Evolutionary conservation across 75 land plant genomes (phyloP).

Genomic region (Ceratopteris richardii): DNA sequence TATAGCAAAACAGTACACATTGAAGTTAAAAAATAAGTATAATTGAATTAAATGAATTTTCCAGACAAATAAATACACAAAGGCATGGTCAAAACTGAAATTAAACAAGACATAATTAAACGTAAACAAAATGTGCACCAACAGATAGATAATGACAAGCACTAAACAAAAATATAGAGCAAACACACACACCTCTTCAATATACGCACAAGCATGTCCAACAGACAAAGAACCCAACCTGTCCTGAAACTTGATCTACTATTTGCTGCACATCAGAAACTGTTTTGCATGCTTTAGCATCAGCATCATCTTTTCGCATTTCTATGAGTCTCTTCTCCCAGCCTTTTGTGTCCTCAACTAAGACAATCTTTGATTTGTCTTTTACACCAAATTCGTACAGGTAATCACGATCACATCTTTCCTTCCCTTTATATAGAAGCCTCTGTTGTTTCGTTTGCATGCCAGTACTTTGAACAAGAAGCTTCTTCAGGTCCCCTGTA

Average conservation of each 20-base stretch:
- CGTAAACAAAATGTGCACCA: no score
- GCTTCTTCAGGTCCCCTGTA: constrained; percentile 80
- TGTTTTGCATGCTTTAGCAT: constrained; percentile 47
- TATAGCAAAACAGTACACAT: no score
- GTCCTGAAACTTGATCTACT: constrained; percentile 59
- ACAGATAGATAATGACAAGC: no score
- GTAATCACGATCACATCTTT: constrained; percentile 47
- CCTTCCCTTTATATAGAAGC: constrained; percentile 60
- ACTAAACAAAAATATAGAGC: no score
- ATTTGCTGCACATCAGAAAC: constrained; percentile 39
- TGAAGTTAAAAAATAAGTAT: no score
- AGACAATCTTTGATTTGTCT: constrained; percentile 52
- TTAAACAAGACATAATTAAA: no score
- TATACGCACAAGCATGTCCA: not conserved
- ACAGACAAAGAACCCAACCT: constrained; percentile 28
- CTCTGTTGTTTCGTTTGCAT: constrained; percentile 60
- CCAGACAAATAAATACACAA: no score
- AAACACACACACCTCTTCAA: no score
- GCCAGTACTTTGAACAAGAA: constrained; percentile 51
- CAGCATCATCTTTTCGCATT: constrained; percentile 50
- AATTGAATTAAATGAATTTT: no score
- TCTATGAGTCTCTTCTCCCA: constrained; percentile 53
- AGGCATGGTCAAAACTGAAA: no score
- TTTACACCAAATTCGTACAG: constrained; percentile 72
- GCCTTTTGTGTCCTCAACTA: constrained; percentile 72